Evolutionary conservation across 164 flowering plant genomes (phyloP), one percentile per base, ranked within the genome.

Genomic region (Dillenia suffruticosa): DNA sequence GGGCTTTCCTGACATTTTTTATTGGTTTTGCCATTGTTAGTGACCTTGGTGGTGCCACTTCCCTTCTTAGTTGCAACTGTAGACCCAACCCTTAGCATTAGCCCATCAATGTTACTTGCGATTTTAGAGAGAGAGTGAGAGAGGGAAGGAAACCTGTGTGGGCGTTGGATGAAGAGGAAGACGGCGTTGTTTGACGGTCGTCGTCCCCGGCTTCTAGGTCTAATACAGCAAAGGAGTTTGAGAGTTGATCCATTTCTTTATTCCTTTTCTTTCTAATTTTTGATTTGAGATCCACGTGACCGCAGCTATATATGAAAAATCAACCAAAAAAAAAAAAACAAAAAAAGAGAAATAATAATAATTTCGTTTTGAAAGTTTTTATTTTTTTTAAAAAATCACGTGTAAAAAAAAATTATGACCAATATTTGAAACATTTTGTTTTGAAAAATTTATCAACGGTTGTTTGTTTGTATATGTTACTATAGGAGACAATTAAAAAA

Each of bases 141-240:
- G 10, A 52, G 55, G 4, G 22, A 52, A 3, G 16, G 11, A 15
- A 11, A 8, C 10, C 55, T 9, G 9, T 8, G 11, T 12, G 24
- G 10, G 9, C 51, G 45, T 49, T 64, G 49, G 50, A 54, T 12
- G 63, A 43, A 22, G 48, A 54, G 62, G 26, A 22, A 40, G 50
- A 65, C 15, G 49, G 10, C 10, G 40, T 44, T 22, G 54, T 60
- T 24, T 67, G 63, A 5, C 24, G 58, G 54, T 44, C 52, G 22
- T 75, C 77, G 68, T 76, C 85, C 13, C 58, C 77, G 49, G 61
- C 82, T 46, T 79, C 88, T 62, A 79, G 9, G 10, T 71, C 74
- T 17, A 83, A 76, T 53, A 77, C 71, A 2, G 82, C 56, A 61
- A 81, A 83, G 4, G 76, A 69, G 61, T 83, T 83, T 44, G 78